phyloP scores from a whole-genome alignment of 140 eudicot species.

The Oenanthe javanica region DNA sequence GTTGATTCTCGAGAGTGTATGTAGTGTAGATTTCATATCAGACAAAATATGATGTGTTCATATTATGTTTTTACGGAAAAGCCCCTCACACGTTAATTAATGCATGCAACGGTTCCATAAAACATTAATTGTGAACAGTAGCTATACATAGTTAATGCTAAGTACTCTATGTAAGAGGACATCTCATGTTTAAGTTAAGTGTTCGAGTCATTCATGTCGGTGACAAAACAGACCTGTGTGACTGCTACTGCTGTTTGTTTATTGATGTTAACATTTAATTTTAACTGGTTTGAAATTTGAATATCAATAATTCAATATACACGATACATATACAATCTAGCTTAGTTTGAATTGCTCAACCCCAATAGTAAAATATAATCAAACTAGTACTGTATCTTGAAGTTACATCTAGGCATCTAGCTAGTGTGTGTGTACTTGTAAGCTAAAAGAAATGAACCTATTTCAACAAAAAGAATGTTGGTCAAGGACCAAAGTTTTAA shows the following conservation, averaged over 20 bases:
- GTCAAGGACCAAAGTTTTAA: neutral
- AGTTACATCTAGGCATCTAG: neutral
- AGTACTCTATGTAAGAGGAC: no score
- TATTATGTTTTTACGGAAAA: neutral
- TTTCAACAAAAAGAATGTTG: neutral
- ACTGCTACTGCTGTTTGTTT: neutral
- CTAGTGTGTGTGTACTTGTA: neutral
- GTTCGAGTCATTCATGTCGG: neutral
- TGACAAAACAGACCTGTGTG: neutral
- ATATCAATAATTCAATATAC: neutral
- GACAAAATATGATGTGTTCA: neutral
- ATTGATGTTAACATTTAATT: neutral
- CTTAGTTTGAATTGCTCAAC: neutral
- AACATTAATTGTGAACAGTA: neutral
- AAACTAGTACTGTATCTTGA: neutral
- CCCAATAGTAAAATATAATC: no score
- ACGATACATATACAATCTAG: neutral
- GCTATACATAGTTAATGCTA: neutral
- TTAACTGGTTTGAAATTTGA: neutral
- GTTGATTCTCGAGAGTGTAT: conserved; percentile 7
- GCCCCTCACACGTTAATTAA: neutral
- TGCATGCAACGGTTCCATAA: neutral
- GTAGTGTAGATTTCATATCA: neutral
- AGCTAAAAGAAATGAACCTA: neutral
- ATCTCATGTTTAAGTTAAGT: neutral